These are phyloP conservation scores for Nemania diffusa DNA, from an alignment of 2,329 filamentous ascomycete genomes.

Conservation along the genomic window DNA sequence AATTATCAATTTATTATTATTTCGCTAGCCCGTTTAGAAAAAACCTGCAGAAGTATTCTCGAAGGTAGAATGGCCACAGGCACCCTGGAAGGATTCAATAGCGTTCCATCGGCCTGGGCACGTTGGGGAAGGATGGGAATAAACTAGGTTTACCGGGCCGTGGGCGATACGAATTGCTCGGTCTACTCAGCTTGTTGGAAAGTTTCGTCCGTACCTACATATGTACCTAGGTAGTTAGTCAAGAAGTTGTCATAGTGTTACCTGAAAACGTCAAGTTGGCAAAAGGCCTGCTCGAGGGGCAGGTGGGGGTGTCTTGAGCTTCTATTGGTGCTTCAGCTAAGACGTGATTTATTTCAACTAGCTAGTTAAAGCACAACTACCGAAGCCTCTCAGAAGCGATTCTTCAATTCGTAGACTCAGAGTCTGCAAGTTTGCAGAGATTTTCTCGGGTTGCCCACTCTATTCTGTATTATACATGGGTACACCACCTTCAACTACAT, in stretches of 20 bases:
- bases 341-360: background rate
- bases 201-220: no score
- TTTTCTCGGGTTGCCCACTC: slow-evolving; percentile 11
- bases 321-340: slow-evolving; percentile 33
- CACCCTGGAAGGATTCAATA: slow-evolving; percentile 1
- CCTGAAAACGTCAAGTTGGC: slow-evolving; percentile 12
- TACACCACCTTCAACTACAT: no score
- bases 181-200: slow-evolving; percentile 1
- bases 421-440: slow-evolving; percentile 25
- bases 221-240: slow-evolving; percentile 7
- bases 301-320: slow-evolving; percentile 35
- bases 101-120: background rate
- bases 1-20: background rate
- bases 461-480: no score
- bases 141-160: slow-evolving; percentile 6
- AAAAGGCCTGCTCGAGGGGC: slow-evolving; percentile 4
- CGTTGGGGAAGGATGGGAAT: background rate
- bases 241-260: slow-evolving; percentile 23
- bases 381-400: slow-evolving; percentile 17
- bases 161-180: background rate
- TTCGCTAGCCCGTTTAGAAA: background rate
- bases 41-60: background rate
- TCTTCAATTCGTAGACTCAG: background rate
- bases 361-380: slow-evolving; percentile 8
- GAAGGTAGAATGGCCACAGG: slow-evolving; percentile 7